phyloP scores from a whole-genome alignment of 306 rosid species.

The Rosa rugosa region DNA sequence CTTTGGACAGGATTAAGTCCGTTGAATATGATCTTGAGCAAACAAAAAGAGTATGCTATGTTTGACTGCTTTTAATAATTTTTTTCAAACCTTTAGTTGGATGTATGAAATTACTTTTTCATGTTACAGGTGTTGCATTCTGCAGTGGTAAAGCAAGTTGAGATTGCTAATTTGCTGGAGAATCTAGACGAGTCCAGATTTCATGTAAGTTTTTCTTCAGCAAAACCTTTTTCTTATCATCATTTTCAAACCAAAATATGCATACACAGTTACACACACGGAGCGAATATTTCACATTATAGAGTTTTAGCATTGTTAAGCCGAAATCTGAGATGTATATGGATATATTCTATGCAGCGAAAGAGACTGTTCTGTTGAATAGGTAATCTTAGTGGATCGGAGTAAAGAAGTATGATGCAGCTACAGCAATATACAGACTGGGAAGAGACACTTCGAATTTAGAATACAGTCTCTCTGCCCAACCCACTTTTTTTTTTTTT shows the following conservation, averaged over 20 bases:
- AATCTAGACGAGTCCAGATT: conserved; percentile 51
- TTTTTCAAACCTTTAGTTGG: conserved; percentile 12
- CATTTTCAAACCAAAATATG: not conserved
- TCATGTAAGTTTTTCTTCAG: conserved; percentile 56
- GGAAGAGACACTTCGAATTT: conserved; percentile 7
- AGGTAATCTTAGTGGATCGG: not conserved
- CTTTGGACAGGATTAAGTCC: conserved; percentile 82
- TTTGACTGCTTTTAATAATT: conserved; percentile 11
- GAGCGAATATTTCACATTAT: not conserved
- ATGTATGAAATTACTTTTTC: conserved; percentile 14
- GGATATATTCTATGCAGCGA: conserved; percentile 43
- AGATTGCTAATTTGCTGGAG: conserved; percentile 68
- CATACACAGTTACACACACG: not conserved
- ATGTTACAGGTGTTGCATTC: conserved; percentile 65
- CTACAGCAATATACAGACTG: not conserved
- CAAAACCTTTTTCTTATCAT: not conserved
- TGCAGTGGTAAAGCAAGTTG: conserved; percentile 74
- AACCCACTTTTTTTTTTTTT: not conserved
- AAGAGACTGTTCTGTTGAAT: conserved; percentile 58
- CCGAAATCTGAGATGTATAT: conserved; percentile 15
- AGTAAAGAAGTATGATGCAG: conserved; percentile 1
- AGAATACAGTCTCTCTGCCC: not conserved
- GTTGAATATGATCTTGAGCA: conserved; percentile 88
- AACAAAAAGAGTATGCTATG: conserved; percentile 78
- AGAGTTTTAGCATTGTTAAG: not conserved